Evolutionary conservation across 2,329 filamentous ascomycete genomes (phyloP).

Genomic region (Stagonosporopsis chrysanthemi): DNA sequence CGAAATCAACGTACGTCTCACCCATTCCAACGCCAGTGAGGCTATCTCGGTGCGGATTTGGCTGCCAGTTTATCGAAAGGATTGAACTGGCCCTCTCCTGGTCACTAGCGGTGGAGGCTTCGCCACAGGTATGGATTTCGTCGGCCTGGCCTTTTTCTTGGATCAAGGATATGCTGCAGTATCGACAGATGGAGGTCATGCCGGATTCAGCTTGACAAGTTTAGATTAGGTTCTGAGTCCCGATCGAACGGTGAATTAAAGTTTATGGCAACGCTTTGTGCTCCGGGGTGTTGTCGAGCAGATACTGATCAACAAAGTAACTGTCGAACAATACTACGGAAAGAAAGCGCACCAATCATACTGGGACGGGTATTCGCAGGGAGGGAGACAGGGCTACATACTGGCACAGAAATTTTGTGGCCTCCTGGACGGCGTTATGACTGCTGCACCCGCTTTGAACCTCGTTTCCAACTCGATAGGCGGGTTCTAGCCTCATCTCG

Average conservation of each 20-base stretch:
- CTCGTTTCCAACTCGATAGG: conserved; percentile 26
- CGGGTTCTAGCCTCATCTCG: conserved; percentile 31
- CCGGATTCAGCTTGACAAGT: conserved; percentile 6
- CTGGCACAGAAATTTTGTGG: conserved; percentile 42
- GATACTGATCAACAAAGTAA: conserved; percentile 37
- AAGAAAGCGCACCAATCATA: conserved; percentile 39
- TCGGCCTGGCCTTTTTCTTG: conserved; percentile 12
- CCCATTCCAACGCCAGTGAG: conserved; percentile 29
- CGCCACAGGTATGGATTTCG: conserved; percentile 16
- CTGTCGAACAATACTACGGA: conserved; percentile 40
- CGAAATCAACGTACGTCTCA: conserved; percentile 47
- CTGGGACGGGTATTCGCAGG: conserved; percentile 38
- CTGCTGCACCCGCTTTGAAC: conserved; percentile 38
- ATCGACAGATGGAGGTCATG: conserved; percentile 33
- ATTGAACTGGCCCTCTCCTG: conserved; percentile 34
- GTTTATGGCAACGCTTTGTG: conserved; percentile 43
- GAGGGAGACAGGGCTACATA: conserved; percentile 37
- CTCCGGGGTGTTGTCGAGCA: conserved; percentile 42
- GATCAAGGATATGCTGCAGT: conserved; percentile 31
- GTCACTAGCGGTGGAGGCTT: conserved; percentile 34
- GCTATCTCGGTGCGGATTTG: conserved; percentile 29
- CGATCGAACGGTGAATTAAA: conserved; percentile 31
- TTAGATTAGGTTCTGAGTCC: conserved; percentile 16
- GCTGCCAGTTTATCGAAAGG: conserved; percentile 22
- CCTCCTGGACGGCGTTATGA: conserved; percentile 41